phyloP scores from a whole-genome alignment of 2,329 filamentous ascomycete species.

The Penicillium vulpinum region DNA sequence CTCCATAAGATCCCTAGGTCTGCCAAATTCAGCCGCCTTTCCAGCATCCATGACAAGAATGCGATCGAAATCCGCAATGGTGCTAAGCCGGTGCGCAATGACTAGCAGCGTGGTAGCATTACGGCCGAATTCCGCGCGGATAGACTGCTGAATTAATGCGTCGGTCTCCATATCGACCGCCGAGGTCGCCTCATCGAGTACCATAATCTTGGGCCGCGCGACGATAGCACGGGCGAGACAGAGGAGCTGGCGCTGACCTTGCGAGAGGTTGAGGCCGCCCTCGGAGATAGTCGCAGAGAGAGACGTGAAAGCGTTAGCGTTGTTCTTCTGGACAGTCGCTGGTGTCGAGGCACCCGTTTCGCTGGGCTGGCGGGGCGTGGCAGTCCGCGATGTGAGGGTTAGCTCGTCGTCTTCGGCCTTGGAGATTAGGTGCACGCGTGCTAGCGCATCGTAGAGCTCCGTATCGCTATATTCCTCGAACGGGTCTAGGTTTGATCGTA shows the following conservation, averaged over 20 bases:
- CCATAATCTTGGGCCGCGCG: constrained; percentile 71
- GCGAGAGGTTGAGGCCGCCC: constrained; percentile 63
- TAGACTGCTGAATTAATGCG: constrained; percentile 69
- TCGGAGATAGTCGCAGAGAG: constrained; percentile 67
- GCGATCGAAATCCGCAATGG: constrained; percentile 74
- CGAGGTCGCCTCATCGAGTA: constrained; percentile 77
- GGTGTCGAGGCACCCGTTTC: constrained; percentile 21
- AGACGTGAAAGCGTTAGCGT: constrained; percentile 67
- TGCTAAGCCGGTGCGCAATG: constrained; percentile 74
- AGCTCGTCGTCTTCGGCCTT: constrained; percentile 57
- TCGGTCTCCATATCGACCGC: constrained; percentile 79
- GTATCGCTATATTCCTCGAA: constrained; percentile 69
- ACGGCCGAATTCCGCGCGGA: constrained; percentile 67
- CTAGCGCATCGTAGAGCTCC: constrained; percentile 68
- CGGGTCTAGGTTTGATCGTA: constrained; percentile 75
- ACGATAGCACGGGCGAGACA: constrained; percentile 55
- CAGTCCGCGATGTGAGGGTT: constrained; percentile 70
- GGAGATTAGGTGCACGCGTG: constrained; percentile 63
- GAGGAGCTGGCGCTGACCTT: constrained; percentile 35
- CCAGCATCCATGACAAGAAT: constrained; percentile 72
- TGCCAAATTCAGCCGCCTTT: constrained; percentile 66
- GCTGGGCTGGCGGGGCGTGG: constrained; percentile 56
- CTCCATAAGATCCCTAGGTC: constrained; percentile 60
- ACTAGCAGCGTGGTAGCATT: constrained; percentile 67
- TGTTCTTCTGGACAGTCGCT: constrained; percentile 41